phyloP scores from a whole-genome alignment of 495 filamentous ascomycete genomes.

The Rostrohypoxylon terebratum region DNA sequence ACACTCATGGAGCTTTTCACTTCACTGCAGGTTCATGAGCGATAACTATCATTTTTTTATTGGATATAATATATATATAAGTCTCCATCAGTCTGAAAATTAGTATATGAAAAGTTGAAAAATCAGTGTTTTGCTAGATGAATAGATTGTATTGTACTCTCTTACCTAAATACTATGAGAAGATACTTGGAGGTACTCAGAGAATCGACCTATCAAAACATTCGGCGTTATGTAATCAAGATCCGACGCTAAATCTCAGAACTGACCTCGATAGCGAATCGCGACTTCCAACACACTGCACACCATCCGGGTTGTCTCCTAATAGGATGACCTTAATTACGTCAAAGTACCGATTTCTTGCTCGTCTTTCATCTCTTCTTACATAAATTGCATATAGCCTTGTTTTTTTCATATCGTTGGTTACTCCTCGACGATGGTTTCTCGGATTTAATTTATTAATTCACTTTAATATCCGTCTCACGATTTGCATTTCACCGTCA shows the following conservation, averaged over 20 bases:
- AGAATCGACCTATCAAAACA: neutral
- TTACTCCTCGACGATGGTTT: neutral
- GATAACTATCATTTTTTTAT: too few species aligned
- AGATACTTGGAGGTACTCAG: neutral
- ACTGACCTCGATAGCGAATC: conserved; percentile 13
- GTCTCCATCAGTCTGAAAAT: too few species aligned
- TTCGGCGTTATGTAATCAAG: conserved; percentile 14
- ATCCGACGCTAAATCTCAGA: conserved; percentile 6
- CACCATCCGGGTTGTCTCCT: conserved; percentile 8
- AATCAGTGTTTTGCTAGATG: neutral
- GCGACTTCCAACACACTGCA: conserved; percentile 3
- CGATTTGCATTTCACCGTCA: neutral
- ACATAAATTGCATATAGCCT: conserved; percentile 8
- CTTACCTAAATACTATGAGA: neutral
- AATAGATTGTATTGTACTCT: neutral
- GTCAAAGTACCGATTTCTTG: neutral
- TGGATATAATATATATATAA: too few species aligned
- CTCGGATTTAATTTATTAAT: conserved; percentile 5
- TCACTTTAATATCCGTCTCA: neutral
- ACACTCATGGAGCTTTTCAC: neutral
- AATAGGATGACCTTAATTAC: neutral
- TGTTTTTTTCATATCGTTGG: neutral
- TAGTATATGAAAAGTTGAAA: too few species aligned
- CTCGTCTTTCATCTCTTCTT: neutral
- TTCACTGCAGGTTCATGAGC: neutral